A percentile compares a stretch with the other conserved stretches of the same genome.
These are phyloP conservation scores for Pseudogymnoascus sp. DNA, from an alignment of 2,329 filamentous ascomycete genomes.

Conservation along the genomic window DNA sequence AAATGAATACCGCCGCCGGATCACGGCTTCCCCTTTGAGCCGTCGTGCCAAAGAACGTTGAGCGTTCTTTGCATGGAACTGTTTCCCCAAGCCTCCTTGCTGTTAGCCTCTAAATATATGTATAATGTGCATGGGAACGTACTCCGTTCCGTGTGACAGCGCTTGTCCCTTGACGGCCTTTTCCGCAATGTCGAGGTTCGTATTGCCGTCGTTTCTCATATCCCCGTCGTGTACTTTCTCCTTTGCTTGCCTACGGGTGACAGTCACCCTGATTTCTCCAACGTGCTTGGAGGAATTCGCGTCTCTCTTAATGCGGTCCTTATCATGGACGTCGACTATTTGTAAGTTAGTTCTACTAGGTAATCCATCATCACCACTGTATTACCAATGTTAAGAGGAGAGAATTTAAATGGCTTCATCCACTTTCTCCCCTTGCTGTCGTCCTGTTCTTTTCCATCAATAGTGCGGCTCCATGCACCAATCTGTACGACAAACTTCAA, in stretches of 20 bases:
- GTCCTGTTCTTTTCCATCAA: background rate
- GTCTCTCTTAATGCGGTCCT: background rate
- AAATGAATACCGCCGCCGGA: background rate
- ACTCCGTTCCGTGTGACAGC: background rate
- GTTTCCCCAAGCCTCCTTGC: background rate
- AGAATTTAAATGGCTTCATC: background rate
- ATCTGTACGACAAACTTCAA: background rate
- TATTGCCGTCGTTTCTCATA: background rate
- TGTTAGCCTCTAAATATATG: background rate
- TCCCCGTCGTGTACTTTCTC: background rate
- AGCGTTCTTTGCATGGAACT: background rate
- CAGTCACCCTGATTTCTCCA: background rate
- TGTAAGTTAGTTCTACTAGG: background rate
- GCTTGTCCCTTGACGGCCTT: background rate
- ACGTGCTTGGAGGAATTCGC: background rate
- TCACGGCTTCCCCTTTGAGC: background rate
- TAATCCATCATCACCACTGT: background rate
- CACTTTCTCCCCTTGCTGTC: background rate
- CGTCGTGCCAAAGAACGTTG: background rate
- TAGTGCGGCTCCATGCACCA: no score
- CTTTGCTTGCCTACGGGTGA: background rate
- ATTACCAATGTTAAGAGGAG: background rate
- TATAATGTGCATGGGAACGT: background rate
- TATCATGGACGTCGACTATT: background rate
- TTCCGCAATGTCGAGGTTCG: background rate